phyloP scores from a whole-genome alignment of 257 asterid genomes.

The Primulina tabacum region DNA sequence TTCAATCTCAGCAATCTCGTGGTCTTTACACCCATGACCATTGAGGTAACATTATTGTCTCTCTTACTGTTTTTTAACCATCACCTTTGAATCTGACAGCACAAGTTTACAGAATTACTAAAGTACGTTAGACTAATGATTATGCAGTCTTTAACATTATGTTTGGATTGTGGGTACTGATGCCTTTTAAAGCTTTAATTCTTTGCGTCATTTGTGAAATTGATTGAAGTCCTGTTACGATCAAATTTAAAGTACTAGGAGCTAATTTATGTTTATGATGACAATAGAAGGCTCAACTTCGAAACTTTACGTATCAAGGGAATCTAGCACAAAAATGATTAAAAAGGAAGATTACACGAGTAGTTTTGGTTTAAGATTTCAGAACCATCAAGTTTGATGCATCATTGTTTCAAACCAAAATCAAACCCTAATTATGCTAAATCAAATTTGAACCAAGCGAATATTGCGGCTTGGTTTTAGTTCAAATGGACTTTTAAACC shows the following conservation, averaged over 20 bases:
- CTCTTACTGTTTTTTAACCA: not conserved
- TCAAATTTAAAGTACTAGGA: not conserved
- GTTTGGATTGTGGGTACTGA: not conserved
- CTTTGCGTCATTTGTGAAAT: not conserved
- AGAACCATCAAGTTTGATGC: not conserved
- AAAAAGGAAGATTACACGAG: not conserved
- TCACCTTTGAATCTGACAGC: not conserved
- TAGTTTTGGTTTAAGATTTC: not conserved
- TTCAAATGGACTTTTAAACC: not conserved
- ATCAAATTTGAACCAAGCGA: not conserved
- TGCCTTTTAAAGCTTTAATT: not conserved
- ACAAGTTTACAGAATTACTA: not conserved
- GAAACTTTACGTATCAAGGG: not conserved
- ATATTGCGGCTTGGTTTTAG: not conserved
- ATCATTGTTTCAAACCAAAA: not conserved
- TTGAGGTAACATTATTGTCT: conserved; percentile 52
- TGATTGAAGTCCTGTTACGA: not conserved
- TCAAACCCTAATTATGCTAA: no score
- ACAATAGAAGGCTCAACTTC: not conserved
- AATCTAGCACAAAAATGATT: not conserved
- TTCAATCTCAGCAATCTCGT: conserved; percentile 91
- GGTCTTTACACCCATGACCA: conserved; percentile 91
- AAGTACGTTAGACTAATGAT: not conserved
- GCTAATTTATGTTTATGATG: not conserved
- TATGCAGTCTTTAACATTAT: not conserved